phyloP scores from a whole-genome alignment of 768 basidiomycete species.

The Cytidiella melzeri region DNA sequence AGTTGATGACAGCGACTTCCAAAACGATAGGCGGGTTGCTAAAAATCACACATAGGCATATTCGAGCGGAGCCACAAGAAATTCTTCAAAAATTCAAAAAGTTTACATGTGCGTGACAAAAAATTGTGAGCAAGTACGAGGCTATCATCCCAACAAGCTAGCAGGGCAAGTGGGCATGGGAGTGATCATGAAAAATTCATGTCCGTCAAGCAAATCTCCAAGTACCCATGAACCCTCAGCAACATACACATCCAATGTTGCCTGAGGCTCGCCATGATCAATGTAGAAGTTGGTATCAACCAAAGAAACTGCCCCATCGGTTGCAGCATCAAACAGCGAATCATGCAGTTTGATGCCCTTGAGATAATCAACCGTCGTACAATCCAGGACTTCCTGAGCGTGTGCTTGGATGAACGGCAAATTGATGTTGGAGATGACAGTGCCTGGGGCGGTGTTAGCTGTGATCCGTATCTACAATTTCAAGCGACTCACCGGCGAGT shows the following conservation, averaged over 20 bases:
- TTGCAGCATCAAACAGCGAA: conserved; percentile 15
- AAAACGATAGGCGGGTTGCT: too few species aligned
- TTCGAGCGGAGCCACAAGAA: too few species aligned
- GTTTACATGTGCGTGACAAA: too few species aligned
- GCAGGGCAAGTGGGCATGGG: too few species aligned
- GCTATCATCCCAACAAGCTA: too few species aligned
- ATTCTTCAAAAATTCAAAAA: too few species aligned
- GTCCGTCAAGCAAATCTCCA: neutral
- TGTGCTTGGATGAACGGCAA: conserved; percentile 17
- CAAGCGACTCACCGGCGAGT: conserved; percentile 20
- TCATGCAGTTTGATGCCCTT: conserved; percentile 19
- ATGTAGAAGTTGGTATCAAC: conserved; percentile 27
- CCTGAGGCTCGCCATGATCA: conserved; percentile 26
- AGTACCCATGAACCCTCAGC: neutral
- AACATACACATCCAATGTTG: neutral
- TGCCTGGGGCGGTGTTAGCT: too few species aligned
- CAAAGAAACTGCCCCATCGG: conserved; percentile 19
- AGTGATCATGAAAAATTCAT: neutral
- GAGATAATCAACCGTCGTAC: conserved; percentile 22
- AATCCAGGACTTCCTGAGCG: conserved; percentile 16
- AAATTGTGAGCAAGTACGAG: too few species aligned
- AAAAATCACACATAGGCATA: too few species aligned
- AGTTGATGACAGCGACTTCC: too few species aligned
- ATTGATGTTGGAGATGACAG: conserved; percentile 8
- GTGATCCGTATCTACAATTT: too few species aligned